Conservation (phyloP, 2,329 filamentous ascomycete species). For the Diaporthe velutina region DNA sequence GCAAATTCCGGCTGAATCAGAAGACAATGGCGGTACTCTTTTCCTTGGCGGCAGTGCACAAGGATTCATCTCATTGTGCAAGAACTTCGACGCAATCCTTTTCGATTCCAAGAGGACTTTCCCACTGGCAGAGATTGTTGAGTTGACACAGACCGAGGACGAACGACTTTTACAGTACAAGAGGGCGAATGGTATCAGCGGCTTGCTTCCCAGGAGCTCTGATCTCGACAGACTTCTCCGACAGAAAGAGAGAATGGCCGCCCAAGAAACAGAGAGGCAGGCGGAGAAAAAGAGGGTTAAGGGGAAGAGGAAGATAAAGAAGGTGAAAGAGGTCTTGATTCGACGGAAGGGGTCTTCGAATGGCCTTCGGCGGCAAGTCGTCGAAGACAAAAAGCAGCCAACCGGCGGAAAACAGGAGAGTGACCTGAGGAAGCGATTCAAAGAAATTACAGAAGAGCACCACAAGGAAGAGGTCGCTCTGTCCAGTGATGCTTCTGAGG, state of each 20-base stretch:
- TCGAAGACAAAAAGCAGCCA: not conserved
- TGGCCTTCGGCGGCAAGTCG: not conserved
- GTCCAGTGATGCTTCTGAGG: not conserved
- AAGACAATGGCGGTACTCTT: not conserved
- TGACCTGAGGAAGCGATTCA: not conserved
- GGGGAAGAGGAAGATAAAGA: conserved; percentile 21
- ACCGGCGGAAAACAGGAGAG: not conserved
- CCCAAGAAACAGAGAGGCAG: not conserved
- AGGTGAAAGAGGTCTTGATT: conserved; percentile 29
- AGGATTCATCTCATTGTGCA: not conserved
- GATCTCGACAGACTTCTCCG: conserved; percentile 19
- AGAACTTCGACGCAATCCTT: not conserved
- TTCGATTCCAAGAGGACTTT: not conserved
- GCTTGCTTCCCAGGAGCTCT: not conserved
- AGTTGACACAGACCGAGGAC: not conserved
- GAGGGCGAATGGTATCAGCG: not conserved
- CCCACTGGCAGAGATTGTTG: not conserved
- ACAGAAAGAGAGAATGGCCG: conserved; percentile 23
- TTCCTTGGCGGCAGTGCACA: no score
- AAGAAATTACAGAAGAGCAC: not conserved
- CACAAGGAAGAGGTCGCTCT: not conserved
- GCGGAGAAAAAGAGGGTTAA: conserved; percentile 4
- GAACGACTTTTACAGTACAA: not conserved
- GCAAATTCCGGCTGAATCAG: not conserved
- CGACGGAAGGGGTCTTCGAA: conserved; percentile 26